Conservation (phyloP, 768 basidiomycete genomes). For the Cystobasidiopsis lactophilus region DNA sequence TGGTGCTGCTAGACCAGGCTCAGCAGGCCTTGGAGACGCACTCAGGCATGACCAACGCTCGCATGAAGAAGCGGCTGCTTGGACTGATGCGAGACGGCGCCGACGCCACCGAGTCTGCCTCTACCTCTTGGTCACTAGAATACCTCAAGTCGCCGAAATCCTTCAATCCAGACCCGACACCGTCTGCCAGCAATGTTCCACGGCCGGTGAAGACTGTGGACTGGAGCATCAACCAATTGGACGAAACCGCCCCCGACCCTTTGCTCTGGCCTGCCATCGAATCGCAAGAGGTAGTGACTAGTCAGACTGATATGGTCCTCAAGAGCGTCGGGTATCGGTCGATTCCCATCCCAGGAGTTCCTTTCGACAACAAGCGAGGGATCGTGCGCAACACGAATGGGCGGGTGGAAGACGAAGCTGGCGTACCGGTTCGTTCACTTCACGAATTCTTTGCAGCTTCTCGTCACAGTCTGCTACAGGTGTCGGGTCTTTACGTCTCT, state of each 20-base stretch:
- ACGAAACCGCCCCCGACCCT: constrained; percentile 21
- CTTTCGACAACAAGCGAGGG: constrained; percentile 25
- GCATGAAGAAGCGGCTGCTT: constrained; percentile 26
- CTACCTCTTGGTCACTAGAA: constrained; percentile 61
- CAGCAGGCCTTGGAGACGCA: constrained; percentile 13
- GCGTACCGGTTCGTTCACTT: constrained; percentile 23
- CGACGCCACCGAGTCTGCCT: constrained; percentile 31
- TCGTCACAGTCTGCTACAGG: constrained; percentile 21
- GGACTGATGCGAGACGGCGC: constrained; percentile 24
- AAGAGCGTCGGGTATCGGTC: constrained; percentile 65
- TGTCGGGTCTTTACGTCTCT: constrained; percentile 53
- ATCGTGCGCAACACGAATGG: constrained; percentile 30
- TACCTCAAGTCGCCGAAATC: constrained; percentile 53
- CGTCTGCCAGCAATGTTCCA: constrained; percentile 2
- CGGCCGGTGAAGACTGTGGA: constrained; percentile 1
- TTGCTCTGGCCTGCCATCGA: constrained; percentile 28
- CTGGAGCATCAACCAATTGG: constrained; percentile 4
- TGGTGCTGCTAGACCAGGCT: constrained; percentile 19
- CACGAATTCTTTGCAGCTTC: too few species aligned
- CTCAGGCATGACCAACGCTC: constrained; percentile 18
- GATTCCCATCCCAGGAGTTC: constrained; percentile 18
- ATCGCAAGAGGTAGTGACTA: constrained; percentile 34
- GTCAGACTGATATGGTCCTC: constrained; percentile 53
- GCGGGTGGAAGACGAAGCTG: constrained; percentile 23
- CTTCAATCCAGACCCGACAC: constrained; percentile 10